Percentiles rank a stretch among this genome's conserved stretches.
phyloP scores from a whole-genome alignment of 768 basidiomycete species.

The Collybiopsis luxurians region DNA sequence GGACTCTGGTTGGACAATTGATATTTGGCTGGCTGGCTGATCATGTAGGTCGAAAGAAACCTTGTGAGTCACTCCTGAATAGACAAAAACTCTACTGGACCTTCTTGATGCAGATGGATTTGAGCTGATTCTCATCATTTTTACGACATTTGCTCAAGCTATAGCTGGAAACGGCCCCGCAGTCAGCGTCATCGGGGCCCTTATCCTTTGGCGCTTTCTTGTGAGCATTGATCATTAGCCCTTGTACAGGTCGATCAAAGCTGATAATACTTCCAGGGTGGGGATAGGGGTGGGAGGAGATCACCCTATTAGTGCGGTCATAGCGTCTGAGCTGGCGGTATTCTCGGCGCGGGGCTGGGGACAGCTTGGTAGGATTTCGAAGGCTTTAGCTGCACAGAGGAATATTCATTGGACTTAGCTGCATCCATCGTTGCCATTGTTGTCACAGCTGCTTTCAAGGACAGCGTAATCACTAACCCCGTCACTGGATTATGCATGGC shows the following conservation, averaged over 20 bases:
- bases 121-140: conserved; percentile 79
- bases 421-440: conserved; percentile 68
- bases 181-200: conserved; percentile 68
- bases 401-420: too few relatives aligned
- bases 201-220: conserved; percentile 84
- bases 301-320: conserved; percentile 82
- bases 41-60: conserved; percentile 72
- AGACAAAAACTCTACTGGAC: too few relatives aligned
- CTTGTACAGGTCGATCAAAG: too few relatives aligned
- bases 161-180: conserved; percentile 65
- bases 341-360: conserved; percentile 90
- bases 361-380: conserved; percentile 69
- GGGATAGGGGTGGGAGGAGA: conserved; percentile 88
- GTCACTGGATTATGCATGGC: conserved; percentile 72
- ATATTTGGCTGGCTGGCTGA: conserved; percentile 83
- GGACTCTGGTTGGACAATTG: conserved; percentile 72
- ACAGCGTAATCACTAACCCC: conserved; percentile 39
- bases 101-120: too few relatives aligned
- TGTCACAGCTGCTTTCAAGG: conserved; percentile 67
- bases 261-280: conserved; percentile 34
- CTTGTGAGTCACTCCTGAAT: too few relatives aligned
- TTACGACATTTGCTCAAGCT: conserved; percentile 78
- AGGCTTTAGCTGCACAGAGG: too few relatives aligned
- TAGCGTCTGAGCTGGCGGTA: conserved; percentile 85
- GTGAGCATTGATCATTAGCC: too few relatives aligned